These are phyloP conservation scores for Sporormia fimetaria DNA, from an alignment of 495 filamentous ascomycete species.

Conservation along the genomic window DNA sequence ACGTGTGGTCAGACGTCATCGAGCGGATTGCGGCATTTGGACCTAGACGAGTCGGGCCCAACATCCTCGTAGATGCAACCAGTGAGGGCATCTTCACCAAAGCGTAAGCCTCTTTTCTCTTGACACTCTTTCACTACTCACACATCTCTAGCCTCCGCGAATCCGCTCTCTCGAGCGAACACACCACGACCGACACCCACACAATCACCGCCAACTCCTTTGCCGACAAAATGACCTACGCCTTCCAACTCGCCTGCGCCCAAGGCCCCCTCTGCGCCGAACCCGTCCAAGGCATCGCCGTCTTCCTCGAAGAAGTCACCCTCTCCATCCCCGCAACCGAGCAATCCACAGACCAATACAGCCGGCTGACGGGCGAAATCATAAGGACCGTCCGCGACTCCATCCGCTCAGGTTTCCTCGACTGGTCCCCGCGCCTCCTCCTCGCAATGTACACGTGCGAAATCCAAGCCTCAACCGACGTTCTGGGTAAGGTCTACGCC, in stretches of 20 bases:
- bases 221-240: conserved; percentile 79
- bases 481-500: conserved; percentile 86
- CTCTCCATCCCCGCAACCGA: conserved; percentile 45
- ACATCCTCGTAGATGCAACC: conserved; percentile 79
- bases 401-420: conserved; percentile 80
- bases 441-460: conserved; percentile 98
- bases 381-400: conserved; percentile 77
- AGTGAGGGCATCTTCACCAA: conserved; percentile 58
- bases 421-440: conserved; percentile 88
- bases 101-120: conserved; percentile 44
- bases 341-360: conserved; percentile 49
- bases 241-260: conserved; percentile 83
- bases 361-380: conserved; percentile 77
- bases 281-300: conserved; percentile 83
- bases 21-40: conserved; percentile 84
- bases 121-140: conserved; percentile 13
- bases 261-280: conserved; percentile 89
- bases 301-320: conserved; percentile 74
- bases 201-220: conserved; percentile 58
- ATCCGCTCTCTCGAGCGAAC: neutral
- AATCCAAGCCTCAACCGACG: conserved; percentile 92
- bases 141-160: conserved; percentile 26
- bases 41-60: conserved; percentile 72
- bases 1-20: conserved; percentile 64
- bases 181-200: conserved; percentile 31